Base-by-base conservation (phyloP, 2,329 filamentous ascomycete genomes). In the Calcarisporium arbuscula region DNA sequence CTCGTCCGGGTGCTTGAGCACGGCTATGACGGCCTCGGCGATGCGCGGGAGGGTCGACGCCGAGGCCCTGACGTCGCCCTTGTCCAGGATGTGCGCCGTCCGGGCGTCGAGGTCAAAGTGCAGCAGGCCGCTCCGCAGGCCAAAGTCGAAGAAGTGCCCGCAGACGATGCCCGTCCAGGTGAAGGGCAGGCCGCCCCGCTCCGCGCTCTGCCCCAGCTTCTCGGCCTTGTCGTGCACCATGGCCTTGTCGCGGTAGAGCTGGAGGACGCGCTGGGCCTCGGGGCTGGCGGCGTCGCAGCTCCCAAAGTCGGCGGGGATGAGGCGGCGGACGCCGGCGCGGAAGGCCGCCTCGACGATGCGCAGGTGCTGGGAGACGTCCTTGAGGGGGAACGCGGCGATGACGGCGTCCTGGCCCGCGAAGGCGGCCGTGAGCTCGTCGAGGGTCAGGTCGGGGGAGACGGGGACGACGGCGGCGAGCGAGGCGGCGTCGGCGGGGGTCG, bases 241-340 rank as follows among this genome's bases (percentile, higher is more conserved):
- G 9, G 51, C 48, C 48, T 61, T 61, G 33, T 57, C 54, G 10
- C 55, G 50, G 36, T 61, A 61, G 1, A 61, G 46, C 35, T 50
- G 48, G 15, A 61, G 39, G 4, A 55, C 39, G 16, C 49, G 46
- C 39, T 52, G 54, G 0, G 55, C 49, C 44, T 64, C 54, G 18
- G 56, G 56, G n/a, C 46, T 51, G 28, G 50, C 46, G 2, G 58
- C 56, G 39, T 61, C 58, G 32, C 57, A 60, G 42, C 53, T 50
- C 21, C 62, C 64, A 39, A 70, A 82, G 44, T 82, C 77, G 11
- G 72, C 71, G 3, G 77, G 76, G 26, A 82, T 62, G 57, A 78
- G 79, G 18, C 75, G 67, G 43, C 73, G 66, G 3, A 82, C 74
- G 16, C 77, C 74, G 5, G 75, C 77, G 6, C 63, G 62, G 26